Conservation (phyloP, 768 basidiomycete species). For the Tricholoma terreum region DNA sequence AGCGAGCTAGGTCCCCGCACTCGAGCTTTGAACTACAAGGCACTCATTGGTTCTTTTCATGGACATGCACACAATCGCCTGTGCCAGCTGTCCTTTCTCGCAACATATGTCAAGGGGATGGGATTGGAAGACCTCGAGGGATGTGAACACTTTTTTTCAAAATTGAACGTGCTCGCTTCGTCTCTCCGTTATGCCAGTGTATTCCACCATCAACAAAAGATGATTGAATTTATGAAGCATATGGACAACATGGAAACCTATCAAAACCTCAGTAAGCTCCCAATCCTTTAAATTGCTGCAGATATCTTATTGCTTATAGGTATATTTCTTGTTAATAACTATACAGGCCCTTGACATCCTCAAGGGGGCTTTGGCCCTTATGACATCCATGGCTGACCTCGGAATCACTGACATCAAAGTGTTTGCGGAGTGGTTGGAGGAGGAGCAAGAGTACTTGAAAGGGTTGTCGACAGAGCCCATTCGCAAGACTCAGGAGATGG, state of each 20-base stretch:
- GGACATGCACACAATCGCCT: conserved; percentile 25
- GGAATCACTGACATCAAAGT: background rate
- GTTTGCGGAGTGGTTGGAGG: background rate
- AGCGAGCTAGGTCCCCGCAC: conserved; percentile 16
- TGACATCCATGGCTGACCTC: background rate
- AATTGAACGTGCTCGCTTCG: conserved; percentile 24
- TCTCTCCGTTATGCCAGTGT: conserved; percentile 12
- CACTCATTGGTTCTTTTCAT: conserved; percentile 20
- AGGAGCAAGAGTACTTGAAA: background rate
- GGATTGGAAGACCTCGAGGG: conserved; percentile 29
- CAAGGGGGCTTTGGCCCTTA: too few species aligned
- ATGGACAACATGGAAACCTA: conserved; percentile 7
- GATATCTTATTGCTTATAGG: background rate
- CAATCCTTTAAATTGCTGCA: background rate
- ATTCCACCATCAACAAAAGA: conserved; percentile 23
- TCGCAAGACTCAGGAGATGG: background rate
- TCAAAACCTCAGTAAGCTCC: conserved; percentile 4
- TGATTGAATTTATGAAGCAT: conserved; percentile 13
- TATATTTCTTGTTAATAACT: background rate
- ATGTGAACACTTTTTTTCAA: conserved; percentile 25
- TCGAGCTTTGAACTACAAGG: background rate
- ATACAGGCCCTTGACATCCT: background rate
- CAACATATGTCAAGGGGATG: conserved; percentile 23
- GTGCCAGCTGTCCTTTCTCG: conserved; percentile 23
- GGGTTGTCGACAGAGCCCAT: background rate